These are phyloP conservation scores for Neoboletus subvelutipes DNA, from an alignment of 768 basidiomycete species.

Conservation along the genomic window DNA sequence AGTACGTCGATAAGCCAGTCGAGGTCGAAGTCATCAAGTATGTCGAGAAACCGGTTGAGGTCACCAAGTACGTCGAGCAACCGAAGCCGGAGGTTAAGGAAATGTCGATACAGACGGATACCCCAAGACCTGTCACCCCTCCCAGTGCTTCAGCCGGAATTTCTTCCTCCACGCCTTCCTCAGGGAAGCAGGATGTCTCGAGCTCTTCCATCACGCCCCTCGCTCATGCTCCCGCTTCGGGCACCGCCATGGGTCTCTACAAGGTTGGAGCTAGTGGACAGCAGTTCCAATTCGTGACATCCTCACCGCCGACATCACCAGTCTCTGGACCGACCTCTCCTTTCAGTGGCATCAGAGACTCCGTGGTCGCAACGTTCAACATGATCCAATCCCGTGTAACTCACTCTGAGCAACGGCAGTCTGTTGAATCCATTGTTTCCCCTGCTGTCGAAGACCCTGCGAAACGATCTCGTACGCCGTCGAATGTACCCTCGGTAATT, in stretches of 20 bases:
- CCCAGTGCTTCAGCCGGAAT: conserved; percentile 29
- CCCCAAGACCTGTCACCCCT: conserved; percentile 35
- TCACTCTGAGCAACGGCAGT: conserved; percentile 61
- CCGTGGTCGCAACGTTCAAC: conserved; percentile 44
- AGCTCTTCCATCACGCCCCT: conserved; percentile 34
- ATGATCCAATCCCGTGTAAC: conserved; percentile 49
- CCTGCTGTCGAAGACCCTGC: conserved; percentile 46
- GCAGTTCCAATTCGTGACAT: conserved; percentile 64
- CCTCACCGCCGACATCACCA: conserved; percentile 38
- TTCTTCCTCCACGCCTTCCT: conserved; percentile 24
- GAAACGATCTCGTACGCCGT: conserved; percentile 61
- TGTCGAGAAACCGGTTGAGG: conserved; percentile 36
- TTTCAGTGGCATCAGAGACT: conserved; percentile 50
- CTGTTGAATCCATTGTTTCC: conserved; percentile 69
- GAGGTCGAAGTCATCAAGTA: conserved; percentile 30
- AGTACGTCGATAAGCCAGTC: conserved; percentile 26
- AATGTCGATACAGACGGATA: conserved; percentile 79
- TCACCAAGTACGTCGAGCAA: conserved; percentile 27
- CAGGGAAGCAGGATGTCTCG: conserved; percentile 26
- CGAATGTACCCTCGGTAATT: conserved; percentile 51
- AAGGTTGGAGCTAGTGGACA: conserved; percentile 54
- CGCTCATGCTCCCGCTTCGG: conserved; percentile 31
- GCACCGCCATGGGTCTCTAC: conserved; percentile 46
- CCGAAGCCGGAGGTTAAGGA: conserved; percentile 70
- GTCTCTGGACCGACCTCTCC: conserved; percentile 32